These are phyloP conservation scores for Calocybe gambosa DNA, from an alignment of 1,284 basidiomycete species.

Conservation along the genomic window DNA sequence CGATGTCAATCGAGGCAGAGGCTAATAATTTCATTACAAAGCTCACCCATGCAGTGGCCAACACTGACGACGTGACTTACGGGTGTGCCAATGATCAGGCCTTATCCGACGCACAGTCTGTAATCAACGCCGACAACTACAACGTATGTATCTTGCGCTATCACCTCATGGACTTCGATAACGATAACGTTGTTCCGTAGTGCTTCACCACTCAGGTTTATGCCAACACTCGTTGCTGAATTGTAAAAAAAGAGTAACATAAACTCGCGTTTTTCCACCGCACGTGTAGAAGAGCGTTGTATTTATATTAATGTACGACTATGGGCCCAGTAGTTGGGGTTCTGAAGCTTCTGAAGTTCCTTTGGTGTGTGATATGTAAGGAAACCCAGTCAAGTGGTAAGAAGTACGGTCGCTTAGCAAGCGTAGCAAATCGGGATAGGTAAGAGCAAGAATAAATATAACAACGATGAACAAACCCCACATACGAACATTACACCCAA, in stretches of 20 bases:
- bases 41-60: conserved; percentile 32
- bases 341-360: too few species aligned
- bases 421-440: background rate
- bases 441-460: background rate
- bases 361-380: too few species aligned
- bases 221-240: conserved; percentile 21
- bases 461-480: background rate
- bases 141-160: too few species aligned
- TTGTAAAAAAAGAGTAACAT: background rate
- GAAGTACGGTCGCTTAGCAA: too few species aligned
- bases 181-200: too few species aligned
- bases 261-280: background rate
- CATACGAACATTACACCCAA: conserved; percentile 52
- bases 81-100: conserved; percentile 31
- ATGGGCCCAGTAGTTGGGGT: too few species aligned
- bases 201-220: conserved; percentile 38
- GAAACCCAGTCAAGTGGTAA: too few species aligned
- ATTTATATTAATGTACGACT: too few species aligned
- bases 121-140: conserved; percentile 35
- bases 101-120: conserved; percentile 25
- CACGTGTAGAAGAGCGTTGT: background rate
- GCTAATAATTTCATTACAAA: conserved; percentile 8
- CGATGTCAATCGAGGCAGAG: background rate
- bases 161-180: too few species aligned
- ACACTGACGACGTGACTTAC: conserved; percentile 31